Base-by-base conservation (phyloP, 305 asterid genomes). In the Plantago lanceolata region DNA sequence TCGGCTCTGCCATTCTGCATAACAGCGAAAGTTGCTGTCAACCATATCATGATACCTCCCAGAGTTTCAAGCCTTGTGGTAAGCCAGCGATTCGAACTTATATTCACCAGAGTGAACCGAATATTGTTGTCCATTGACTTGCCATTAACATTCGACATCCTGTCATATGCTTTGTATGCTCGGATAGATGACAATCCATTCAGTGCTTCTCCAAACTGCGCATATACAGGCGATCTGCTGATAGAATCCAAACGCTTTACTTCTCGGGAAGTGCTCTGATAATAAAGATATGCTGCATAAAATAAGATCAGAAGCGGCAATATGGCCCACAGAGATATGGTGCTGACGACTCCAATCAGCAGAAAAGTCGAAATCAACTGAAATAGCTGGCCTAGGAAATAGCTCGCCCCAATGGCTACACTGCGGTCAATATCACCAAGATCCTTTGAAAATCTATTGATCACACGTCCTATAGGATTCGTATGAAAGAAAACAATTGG, bases 221-320 rank as follows among this genome's bases (percentile, higher is more conserved):
- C 99, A 71, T 93, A 93, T 16, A 93, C 96, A 20, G 99, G 99
- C 64, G 99, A 93, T 66, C 96, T 82, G 57, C 96, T 84, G 75
- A 89, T 80, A 67, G 97, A 89, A 70, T 93, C 97, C 51, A 93
- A 71, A 12, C 99, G 97, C 73, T 93, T 93, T 61, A 89, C 95
- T 82, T 93, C 99, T 69, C 99, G 89, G 59, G 97, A 87, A 57
- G 96, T 93, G 86, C 99, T 89, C 99, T 93, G 96, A 64, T 89
- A 89, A 66, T 89, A 89, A 43, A 86, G 80, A 79, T 84, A 89
- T 5, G 90, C 88, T 7, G 90, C 87, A 50, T 89, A 87, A 73
- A 84, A 89, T 59, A 89, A 68, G 77, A 89, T 83, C 68, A 89
- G 90, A 55, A 86, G 95, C 49, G 96, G 96, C 93, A 89, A 79